phyloP scores from a whole-genome alignment of 306 rosid species.

The Sindora glabra region DNA sequence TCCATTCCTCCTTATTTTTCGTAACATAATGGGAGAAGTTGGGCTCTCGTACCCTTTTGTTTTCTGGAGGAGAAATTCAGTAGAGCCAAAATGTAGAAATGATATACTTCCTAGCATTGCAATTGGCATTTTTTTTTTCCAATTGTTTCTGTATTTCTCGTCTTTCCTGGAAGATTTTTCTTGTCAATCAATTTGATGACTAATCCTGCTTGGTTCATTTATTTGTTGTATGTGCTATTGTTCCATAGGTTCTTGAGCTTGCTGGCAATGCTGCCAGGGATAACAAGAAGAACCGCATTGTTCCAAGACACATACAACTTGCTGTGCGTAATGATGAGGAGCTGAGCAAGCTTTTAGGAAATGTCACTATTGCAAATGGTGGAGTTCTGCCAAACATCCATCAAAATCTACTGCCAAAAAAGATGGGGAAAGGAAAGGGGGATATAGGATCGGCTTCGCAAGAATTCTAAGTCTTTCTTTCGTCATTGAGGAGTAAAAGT shows the following conservation, averaged over 20 bases:
- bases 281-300: slow-evolving; percentile 18
- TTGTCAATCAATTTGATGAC: neutral
- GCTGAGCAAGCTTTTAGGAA: slow-evolving; percentile 21
- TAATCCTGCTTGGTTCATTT: neutral
- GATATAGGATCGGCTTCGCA: slow-evolving; percentile 36
- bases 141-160: neutral
- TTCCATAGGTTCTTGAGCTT: slow-evolving; percentile 19
- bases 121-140: neutral
- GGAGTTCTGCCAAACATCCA: slow-evolving; percentile 29
- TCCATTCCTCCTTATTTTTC: neutral
- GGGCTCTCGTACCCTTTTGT: neutral
- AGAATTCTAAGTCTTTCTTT: slow-evolving; percentile 29
- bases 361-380: slow-evolving; percentile 26
- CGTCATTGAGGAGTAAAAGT: neutral
- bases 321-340: slow-evolving; percentile 27
- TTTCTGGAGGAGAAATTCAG: neutral
- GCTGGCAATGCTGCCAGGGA: slow-evolving; percentile 27
- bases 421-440: slow-evolving; percentile 17
- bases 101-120: neutral
- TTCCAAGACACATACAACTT: slow-evolving; percentile 27
- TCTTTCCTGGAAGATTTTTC: neutral
- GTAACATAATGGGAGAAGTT: neutral
- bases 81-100: neutral
- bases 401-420: slow-evolving; percentile 19
- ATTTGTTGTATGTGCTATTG: neutral